These are phyloP conservation scores for Bolboschoenoplectus hybrid DNA, from an alignment of 202 grass and related monocot species.

Conservation along the genomic window DNA sequence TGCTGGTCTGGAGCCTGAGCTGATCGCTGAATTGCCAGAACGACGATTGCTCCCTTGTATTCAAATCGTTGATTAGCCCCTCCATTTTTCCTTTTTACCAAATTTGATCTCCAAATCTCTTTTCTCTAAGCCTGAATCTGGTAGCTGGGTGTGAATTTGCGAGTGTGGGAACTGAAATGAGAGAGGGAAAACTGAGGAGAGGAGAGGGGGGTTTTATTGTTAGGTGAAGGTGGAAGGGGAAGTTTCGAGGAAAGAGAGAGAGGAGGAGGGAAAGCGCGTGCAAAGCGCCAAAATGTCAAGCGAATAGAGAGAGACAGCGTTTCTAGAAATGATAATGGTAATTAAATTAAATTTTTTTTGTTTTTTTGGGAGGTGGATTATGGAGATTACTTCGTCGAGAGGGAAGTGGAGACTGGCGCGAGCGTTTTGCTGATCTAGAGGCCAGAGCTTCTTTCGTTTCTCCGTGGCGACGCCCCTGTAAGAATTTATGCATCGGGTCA, in stretches of 20 bases:
- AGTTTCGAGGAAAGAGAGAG: constrained; percentile 25
- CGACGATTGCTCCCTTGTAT: constrained; percentile 50
- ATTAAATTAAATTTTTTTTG: constrained; percentile 6
- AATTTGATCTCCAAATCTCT: background rate
- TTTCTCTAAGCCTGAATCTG: background rate
- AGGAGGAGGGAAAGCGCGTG: constrained; percentile 12
- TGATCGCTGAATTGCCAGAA: constrained; percentile 99
- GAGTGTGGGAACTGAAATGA: background rate
- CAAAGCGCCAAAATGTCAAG: background rate
- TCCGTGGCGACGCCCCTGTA: background rate
- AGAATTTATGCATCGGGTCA: background rate
- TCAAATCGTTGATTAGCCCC: constrained; percentile 56
- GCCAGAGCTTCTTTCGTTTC: background rate
- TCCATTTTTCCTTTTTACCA: background rate
- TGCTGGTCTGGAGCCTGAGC: constrained; percentile 73
- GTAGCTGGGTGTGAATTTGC: background rate
- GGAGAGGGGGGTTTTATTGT: constrained; percentile 25
- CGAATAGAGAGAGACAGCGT: background rate
- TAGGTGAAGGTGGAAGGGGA: background rate
- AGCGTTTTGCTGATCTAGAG: background rate
- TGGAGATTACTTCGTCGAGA: constrained; percentile 39
- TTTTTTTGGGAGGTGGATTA: background rate
- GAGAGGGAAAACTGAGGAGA: background rate
- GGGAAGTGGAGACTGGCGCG: constrained; percentile 17
- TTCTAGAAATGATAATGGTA: constrained; percentile 32